These are phyloP conservation scores for Hirsutella minnesotensis DNA, from an alignment of 2,329 filamentous ascomycete species.

Conservation along the genomic window DNA sequence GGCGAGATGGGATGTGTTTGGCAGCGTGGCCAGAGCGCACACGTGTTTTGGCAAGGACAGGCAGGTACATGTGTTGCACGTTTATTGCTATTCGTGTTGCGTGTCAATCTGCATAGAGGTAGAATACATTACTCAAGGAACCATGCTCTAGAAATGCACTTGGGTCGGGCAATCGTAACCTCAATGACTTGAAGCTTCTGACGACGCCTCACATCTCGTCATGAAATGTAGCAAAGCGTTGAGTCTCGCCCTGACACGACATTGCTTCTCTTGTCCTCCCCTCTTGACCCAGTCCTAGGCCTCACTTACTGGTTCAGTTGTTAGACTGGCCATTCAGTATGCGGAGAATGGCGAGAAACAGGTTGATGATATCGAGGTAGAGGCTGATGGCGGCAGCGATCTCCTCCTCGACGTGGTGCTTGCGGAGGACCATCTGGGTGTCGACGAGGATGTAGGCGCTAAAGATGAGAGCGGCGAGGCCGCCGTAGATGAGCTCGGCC, in stretches of 20 bases:
- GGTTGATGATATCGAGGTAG: constrained; percentile 92
- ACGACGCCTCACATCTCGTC: no score
- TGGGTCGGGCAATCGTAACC: no score
- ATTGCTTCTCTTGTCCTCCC: no score
- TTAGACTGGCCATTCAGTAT: constrained; percentile 95
- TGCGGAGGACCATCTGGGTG: constrained; percentile 87
- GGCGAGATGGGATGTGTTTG: no score
- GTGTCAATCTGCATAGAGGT: background rate
- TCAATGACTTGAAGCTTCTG: no score
- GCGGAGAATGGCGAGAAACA: constrained; percentile 89
- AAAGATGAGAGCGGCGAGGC: constrained; percentile 75
- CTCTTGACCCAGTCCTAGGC: constrained; percentile 1
- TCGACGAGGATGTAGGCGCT: constrained; percentile 92
- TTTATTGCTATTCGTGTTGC: background rate
- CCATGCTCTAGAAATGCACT: no score
- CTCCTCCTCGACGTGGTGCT: constrained; percentile 97
- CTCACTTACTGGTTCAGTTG: constrained; percentile 44
- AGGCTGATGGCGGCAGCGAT: constrained; percentile 90
- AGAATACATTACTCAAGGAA: background rate
- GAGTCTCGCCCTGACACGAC: no score
- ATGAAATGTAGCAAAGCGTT: no score
- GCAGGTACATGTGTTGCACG: no score
- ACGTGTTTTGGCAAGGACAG: no score
- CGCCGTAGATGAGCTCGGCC: constrained; percentile 76
- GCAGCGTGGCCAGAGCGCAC: no score